Base-by-base conservation (phyloP, 208 protist genomes). In the Acanthamoeba rhysodes region DNA sequence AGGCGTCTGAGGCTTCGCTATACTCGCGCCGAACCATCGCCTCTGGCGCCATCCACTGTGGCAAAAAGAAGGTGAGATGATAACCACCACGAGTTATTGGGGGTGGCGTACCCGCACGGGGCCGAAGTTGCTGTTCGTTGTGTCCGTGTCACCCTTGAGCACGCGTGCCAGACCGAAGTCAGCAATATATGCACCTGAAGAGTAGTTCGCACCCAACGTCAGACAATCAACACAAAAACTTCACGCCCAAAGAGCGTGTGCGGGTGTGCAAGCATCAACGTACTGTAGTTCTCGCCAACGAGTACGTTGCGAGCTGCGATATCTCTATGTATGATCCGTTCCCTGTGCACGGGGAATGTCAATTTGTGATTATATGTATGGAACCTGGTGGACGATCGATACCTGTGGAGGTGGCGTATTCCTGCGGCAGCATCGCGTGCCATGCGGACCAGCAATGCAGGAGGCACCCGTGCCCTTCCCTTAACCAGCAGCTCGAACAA, bases 11-110 rank as follows among this genome's bases (percentile, higher is more conserved):
- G 64, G 90, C 90, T 80, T 94, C 90, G 32, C 32, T 57, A 29
- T 94, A 94, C n/a, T 94, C 48, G 45, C 55, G 66, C 0, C 48
- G 27, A 12, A 55, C 29, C 90, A 94, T 55, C 2, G 90, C 90
- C 45, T 94, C 90, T 9, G 90, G 90, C 45, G 90, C 90, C 90
- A 94, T 94, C 90, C 90, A 94, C 66, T 94, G 37, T 72, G 37
- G 20, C 37, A 70, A 24, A 5, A 70, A 32, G 53, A 27, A 22
- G 16, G 74, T 37, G 78, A 18, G 12, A 4, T 1, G 16, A 29
- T 5, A 10, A 6, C 29, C 0, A 45, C 22, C 16, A 68, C 12
- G 12, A 16, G 45, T 10, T 12, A 16, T 10, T 50, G 78, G 22
- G 78, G 37, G 37, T 12, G 0, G 53, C 55, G 0, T 91, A 91